Base-by-base conservation (phyloP, 2,329 filamentous ascomycete genomes). In the Chaetomium sp. region DNA sequence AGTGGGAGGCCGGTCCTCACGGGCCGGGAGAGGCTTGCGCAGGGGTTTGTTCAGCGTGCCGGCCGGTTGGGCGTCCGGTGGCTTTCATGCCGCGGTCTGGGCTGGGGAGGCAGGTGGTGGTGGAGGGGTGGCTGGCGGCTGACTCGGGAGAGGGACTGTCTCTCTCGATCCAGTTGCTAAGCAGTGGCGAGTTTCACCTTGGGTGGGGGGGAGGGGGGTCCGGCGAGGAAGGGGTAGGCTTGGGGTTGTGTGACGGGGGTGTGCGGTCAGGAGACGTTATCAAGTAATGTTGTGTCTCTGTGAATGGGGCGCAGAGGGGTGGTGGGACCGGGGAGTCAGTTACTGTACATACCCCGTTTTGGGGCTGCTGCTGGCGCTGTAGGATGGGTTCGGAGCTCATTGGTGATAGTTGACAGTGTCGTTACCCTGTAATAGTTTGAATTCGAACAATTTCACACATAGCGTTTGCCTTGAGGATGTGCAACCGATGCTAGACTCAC, bases 31-130 rank as follows among this genome's bases (percentile, higher is more conserved):
- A 74, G 73, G 29, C 66, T 80, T 56, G 80, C 78, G 0, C 77
- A 79, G 68, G 79, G 78, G 0, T 78, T 81, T 62, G 77, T 79
- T n/a, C n/a, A n/a, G n/a, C n/a, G 2, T 78, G 76, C 67, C 78
- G 78, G 78, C 79, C 79, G 0, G 77, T 77, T 62, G 72, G 75
- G 63, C 81, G 74, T 47, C 70, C 66, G 13, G 76, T 74, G 1
- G 71, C 59, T 4, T 79, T 81, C 51, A 75, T 68, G 4, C 74
- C 78, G 0, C 69, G 78, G 6, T 74, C 72, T 3, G 67, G 72
- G 62, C 70, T 69, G 27, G 70, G 73, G 55, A 75, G 74, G 13
- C 72, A 74, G 27, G 65, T 75, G 13, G 63, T 72, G 1, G 63
- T 65, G 25, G 63, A 70, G 38, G 68, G 70, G 64, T 72, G 70